phyloP scores from a whole-genome alignment of 2,329 filamentous ascomycete genomes.

The Nemania serpens region DNA sequence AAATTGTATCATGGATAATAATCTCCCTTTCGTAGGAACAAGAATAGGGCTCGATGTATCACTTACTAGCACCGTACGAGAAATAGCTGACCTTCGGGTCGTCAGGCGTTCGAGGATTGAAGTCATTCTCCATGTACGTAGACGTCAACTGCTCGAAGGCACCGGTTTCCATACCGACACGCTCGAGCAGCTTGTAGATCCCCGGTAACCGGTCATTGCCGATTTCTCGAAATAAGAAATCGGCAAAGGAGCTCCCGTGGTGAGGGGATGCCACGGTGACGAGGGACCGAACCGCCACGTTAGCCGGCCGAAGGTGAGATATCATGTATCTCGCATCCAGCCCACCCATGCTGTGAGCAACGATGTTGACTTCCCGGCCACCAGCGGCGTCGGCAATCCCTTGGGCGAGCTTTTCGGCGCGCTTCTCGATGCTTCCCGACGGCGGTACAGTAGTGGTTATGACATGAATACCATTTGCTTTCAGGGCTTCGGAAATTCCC shows the following conservation, averaged over 20 bases:
- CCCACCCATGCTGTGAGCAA: slow-evolving; percentile 72
- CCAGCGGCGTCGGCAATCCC: slow-evolving; percentile 55
- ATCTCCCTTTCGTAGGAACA: background rate
- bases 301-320: slow-evolving; percentile 54
- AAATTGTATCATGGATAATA: too few relatives aligned
- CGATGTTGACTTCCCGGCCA: slow-evolving; percentile 71
- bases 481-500: slow-evolving; percentile 64
- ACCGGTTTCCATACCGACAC: slow-evolving; percentile 59
- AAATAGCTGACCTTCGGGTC: slow-evolving; percentile 60
- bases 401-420: slow-evolving; percentile 60
- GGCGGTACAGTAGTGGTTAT: slow-evolving; percentile 66
- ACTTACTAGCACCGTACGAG: slow-evolving; percentile 60
- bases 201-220: slow-evolving; percentile 56
- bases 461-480: slow-evolving; percentile 57
- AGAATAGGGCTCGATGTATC: background rate
- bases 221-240: slow-evolving; percentile 55
- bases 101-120: slow-evolving; percentile 63
- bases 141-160: slow-evolving; percentile 66
- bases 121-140: slow-evolving; percentile 60
- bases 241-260: slow-evolving; percentile 60
- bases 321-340: slow-evolving; percentile 70
- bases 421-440: slow-evolving; percentile 63
- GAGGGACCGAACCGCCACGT: slow-evolving; percentile 54
- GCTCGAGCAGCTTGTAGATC: slow-evolving; percentile 57
- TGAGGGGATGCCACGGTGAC: slow-evolving; percentile 62